Base-by-base conservation (phyloP, 2,329 filamentous ascomycete genomes). In the Exophiala dermatitidis region DNA sequence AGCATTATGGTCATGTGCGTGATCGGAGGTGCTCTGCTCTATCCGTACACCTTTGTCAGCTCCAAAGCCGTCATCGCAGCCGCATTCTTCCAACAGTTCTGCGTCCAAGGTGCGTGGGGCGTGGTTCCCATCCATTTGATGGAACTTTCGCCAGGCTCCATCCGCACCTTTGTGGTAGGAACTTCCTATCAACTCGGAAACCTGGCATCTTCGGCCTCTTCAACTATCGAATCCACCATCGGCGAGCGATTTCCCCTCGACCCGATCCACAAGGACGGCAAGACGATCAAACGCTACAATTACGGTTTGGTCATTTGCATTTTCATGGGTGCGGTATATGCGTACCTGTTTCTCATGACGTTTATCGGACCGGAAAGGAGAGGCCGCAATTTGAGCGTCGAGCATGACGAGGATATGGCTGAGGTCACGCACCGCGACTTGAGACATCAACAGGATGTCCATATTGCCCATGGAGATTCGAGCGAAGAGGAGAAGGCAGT, bases 221-320 rank as follows among this genome's bases (percentile, higher is more conserved):
- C 82, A 0, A 90, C 86, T 6, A 90, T 90, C 62, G 85, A 91
- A 67, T 78, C 85, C 1, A 85, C 80, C 0, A 82, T 90, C 36
- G 86, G 86, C 34, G 84, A 90, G 69, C 72, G 75, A 1, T 93
- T 88, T 67, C 87, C 87, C 0, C 75, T 94, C 2, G 75, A 82
- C 0, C 72, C 79, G 0, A 28, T 62, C 6, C 10, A 52, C 9
- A 78, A 77, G 12, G 66, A 69, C 1, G 76, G 72, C 0, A 67
- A 71, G 32, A 56, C 38, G 12, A 57, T 61, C 37, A 68, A 70
- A 44, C 74, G 85, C 2, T 88, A 85, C 67, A 73, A 88, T 54
- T 94, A 94, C 62, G 88, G 88, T 37, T 84, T 84, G 62, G 88
- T 94, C 6, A 91, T 95, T 59, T 88, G 84, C 65, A 93, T 94